A percentile compares a stretch with the other conserved stretches of the same genome.
These are phyloP conservation scores for Apium graveolens DNA, from an alignment of 129 eudicot species.

Conservation along the genomic window DNA sequence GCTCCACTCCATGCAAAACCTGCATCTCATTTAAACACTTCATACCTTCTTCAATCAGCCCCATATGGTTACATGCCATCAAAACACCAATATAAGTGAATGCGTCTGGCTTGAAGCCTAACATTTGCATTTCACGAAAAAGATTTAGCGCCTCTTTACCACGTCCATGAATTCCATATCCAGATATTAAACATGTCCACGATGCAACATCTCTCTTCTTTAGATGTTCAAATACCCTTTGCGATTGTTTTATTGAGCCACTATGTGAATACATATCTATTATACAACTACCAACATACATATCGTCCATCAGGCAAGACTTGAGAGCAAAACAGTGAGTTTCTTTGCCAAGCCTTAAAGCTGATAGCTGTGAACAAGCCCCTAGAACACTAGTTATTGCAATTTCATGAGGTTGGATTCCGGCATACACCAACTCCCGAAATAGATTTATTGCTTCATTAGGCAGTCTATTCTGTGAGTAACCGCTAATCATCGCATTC, in stretches of 20 bases:
- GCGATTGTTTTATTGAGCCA: constrained; percentile 42
- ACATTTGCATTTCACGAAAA: constrained; percentile 34
- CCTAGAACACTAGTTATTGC: constrained; percentile 34
- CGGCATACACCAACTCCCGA: constrained; percentile 24
- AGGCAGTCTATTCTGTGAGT: constrained; percentile 34
- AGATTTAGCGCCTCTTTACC: constrained; percentile 32
- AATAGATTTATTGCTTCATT: constrained; percentile 35
- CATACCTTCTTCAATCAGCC: constrained; percentile 44
- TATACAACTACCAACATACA: constrained; percentile 28
- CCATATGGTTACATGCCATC: constrained; percentile 54
- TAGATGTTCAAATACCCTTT: constrained; percentile 30
- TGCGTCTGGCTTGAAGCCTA: constrained; percentile 39
- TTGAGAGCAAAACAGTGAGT: constrained; percentile 46
- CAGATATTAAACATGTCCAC: constrained; percentile 55
- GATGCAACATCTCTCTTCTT: constrained; percentile 31
- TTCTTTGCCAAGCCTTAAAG: constrained; percentile 43
- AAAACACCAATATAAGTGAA: constrained; percentile 46
- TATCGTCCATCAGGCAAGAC: constrained; percentile 27
- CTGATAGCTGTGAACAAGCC: constrained; percentile 52
- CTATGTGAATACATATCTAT: constrained; percentile 64
- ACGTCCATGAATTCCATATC: constrained; percentile 50
- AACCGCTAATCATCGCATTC: constrained; percentile 58
- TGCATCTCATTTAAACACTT: constrained; percentile 39
- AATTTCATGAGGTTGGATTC: constrained; percentile 36
- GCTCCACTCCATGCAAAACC: constrained; percentile 29